Percentiles rank a stretch among this genome's conserved stretches.
Conservation (phyloP, 805 yeast species). For the Kuraishia capsulata region DNA sequence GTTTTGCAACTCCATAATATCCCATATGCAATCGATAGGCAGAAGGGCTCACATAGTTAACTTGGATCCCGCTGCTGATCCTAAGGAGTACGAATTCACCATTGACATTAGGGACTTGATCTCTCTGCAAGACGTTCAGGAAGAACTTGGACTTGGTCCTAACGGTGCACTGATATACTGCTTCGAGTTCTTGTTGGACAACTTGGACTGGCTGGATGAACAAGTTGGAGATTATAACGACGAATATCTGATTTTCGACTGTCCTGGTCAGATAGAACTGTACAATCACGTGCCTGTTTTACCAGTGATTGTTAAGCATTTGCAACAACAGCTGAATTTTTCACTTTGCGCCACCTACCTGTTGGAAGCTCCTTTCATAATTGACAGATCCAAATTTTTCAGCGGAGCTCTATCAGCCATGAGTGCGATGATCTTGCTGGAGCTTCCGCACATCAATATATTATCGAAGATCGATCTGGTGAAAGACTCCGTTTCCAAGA, state of each 20-base stretch:
- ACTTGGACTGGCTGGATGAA: conserved; percentile 95
- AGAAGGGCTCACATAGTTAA: conserved; percentile 92
- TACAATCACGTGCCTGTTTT: conserved; percentile 92
- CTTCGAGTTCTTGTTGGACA: conserved; percentile 82
- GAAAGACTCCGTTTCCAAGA: conserved; percentile 66
- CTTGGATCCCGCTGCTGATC: conserved; percentile 95
- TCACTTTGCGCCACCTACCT: conserved; percentile 88
- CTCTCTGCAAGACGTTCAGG: conserved; percentile 90
- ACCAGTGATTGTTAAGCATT: conserved; percentile 81
- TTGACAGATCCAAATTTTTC: conserved; percentile 86
- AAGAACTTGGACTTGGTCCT: conserved; percentile 87
- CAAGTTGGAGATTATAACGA: conserved; percentile 94
- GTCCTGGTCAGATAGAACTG: conserved; percentile 95
- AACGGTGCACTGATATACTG: conserved; percentile 92
- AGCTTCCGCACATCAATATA: conserved; percentile 89
- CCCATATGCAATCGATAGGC: conserved; percentile 85
- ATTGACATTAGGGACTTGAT: conserved; percentile 88
- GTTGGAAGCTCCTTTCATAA: conserved; percentile 87
- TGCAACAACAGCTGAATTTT: conserved; percentile 72
- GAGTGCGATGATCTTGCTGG: conserved; percentile 96
- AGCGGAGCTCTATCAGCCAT: conserved; percentile 94
- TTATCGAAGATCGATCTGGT: conserved; percentile 82
- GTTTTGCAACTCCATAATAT: conserved; percentile 78
- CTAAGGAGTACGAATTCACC: conserved; percentile 84
- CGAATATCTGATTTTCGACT: conserved; percentile 88